Conservation (phyloP, 345 rosid genomes). For the Combretum micranthum region DNA sequence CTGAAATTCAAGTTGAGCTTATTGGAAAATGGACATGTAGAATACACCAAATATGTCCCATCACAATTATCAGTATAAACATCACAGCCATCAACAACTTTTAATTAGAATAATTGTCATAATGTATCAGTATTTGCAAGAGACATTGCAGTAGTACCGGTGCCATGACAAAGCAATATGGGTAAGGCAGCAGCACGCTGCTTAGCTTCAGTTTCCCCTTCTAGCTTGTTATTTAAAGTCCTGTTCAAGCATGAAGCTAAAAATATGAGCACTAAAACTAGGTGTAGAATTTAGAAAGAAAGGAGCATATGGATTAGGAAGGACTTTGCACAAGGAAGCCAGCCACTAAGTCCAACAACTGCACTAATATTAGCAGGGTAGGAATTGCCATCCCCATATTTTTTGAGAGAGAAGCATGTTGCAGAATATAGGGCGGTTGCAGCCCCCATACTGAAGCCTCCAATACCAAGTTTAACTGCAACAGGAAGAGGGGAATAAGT, state of each 20-base stretch:
- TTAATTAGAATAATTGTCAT: not conserved
- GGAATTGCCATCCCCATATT: conserved; percentile 64
- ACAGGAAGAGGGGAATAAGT: conserved; percentile 8
- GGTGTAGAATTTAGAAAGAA: conserved; percentile 6
- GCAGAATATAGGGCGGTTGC: conserved; percentile 85
- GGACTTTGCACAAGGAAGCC: conserved; percentile 96
- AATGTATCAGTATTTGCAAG: not conserved
- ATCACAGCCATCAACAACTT: not conserved
- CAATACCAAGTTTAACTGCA: conserved; percentile 88
- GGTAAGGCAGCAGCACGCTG: conserved; percentile 76
- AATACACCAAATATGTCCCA: not conserved
- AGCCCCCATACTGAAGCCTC: conserved; percentile 99
- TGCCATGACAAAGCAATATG: conserved; percentile 77
- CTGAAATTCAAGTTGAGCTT: too few relatives aligned
- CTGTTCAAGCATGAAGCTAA: conserved; percentile 25
- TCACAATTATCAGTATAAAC: too few relatives aligned
- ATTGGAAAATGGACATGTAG: too few relatives aligned
- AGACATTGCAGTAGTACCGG: conserved; percentile 32
- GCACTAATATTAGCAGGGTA: conserved; percentile 73
- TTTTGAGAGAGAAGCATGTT: conserved; percentile 57
- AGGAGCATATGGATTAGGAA: conserved; percentile 18
- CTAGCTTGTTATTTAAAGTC: conserved; percentile 50
- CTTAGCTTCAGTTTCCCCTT: conserved; percentile 41
- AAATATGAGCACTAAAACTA: conserved; percentile 2
- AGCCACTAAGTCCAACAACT: conserved; percentile 89